phyloP scores from a whole-genome alignment of 129 eudicot genomes.

The Glebionis coronaria region DNA sequence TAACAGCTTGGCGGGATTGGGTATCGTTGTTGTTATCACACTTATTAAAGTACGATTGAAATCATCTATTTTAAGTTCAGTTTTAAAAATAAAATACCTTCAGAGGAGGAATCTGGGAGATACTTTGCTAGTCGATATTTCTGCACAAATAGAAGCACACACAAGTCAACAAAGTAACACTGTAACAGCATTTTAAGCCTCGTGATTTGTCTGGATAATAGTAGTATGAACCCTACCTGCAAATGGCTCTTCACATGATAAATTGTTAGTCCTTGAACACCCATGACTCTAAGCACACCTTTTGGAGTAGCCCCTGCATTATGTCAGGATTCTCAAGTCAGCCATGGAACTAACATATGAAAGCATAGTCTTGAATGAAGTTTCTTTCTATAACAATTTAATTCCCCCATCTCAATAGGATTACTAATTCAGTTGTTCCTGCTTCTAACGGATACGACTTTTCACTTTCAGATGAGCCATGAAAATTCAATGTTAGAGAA shows the following conservation, averaged over 20 bases:
- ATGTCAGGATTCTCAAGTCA: slow-evolving; percentile 15
- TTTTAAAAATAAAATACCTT: slow-evolving; percentile 40
- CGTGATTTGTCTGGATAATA: not conserved
- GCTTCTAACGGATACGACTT: slow-evolving; percentile 7
- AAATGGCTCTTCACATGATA: slow-evolving; percentile 75
- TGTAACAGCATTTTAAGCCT: not conserved
- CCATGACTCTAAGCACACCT: slow-evolving; percentile 76
- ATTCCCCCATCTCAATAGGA: not conserved
- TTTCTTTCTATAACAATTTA: too few relatives aligned
- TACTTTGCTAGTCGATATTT: slow-evolving; percentile 72
- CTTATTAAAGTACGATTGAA: not conserved
- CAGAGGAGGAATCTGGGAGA: slow-evolving; percentile 59
- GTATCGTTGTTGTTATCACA: too few relatives aligned
- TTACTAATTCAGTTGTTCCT: slow-evolving; percentile 1
- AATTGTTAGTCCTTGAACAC: slow-evolving; percentile 63
- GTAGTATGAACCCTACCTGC: slow-evolving; percentile 37
- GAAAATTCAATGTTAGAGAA: not conserved
- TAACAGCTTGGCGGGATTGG: too few relatives aligned
- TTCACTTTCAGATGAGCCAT: not conserved
- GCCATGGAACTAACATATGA: not conserved
- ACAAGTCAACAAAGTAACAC: slow-evolving; percentile 9
- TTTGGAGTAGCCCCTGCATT: slow-evolving; percentile 60
- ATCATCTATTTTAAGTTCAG: not conserved
- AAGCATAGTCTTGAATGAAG: not conserved
- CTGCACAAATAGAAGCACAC: slow-evolving; percentile 26